A percentile compares a stretch with the other conserved stretches of the same genome.
Conservation (phyloP, 306 rosid genomes). For the Vicia villosa region DNA sequence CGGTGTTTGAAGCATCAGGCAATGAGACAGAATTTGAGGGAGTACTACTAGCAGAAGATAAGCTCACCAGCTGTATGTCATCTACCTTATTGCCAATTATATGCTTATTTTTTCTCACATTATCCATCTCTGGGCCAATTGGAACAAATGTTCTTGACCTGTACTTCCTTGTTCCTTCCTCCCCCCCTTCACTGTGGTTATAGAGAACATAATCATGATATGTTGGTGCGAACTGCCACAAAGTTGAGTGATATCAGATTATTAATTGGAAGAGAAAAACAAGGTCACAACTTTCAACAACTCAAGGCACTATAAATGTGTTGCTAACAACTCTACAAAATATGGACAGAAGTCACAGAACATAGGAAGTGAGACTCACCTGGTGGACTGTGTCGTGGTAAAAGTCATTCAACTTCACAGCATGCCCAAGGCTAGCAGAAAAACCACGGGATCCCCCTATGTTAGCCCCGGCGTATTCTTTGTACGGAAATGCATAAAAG, state of each 20-base stretch:
- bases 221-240: slow-evolving; percentile 94
- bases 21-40: slow-evolving; percentile 45
- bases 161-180: slow-evolving; percentile 83
- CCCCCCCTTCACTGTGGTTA: slow-evolving; percentile 87
- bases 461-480: slow-evolving; percentile 98
- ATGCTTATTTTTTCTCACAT: slow-evolving; percentile 72
- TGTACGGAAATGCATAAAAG: slow-evolving; percentile 97
- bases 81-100: slow-evolving; percentile 73
- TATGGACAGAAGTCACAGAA: slow-evolving; percentile 8
- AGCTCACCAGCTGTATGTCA: slow-evolving; percentile 81
- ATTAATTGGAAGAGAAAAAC: slow-evolving; percentile 28
- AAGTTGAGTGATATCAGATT: slow-evolving; percentile 23
- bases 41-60: slow-evolving; percentile 61
- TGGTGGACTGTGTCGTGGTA: slow-evolving; percentile 98
- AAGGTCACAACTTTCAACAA: slow-evolving; percentile 21
- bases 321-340: neutral
- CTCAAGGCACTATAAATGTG: slow-evolving; percentile 20
- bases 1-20: slow-evolving; percentile 47
- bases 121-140: slow-evolving; percentile 94
- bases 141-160: slow-evolving; percentile 98
- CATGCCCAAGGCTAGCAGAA: slow-evolving; percentile 92
- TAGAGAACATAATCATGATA: slow-evolving; percentile 98
- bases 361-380: slow-evolving; percentile 51
- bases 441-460: slow-evolving; percentile 74
- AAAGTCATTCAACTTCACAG: slow-evolving; percentile 84